Evolutionary conservation across 2,329 filamentous ascomycete genomes (phyloP), one percentile per base, ranked within the genome.

Genomic region (Alternaria triticina): DNA sequence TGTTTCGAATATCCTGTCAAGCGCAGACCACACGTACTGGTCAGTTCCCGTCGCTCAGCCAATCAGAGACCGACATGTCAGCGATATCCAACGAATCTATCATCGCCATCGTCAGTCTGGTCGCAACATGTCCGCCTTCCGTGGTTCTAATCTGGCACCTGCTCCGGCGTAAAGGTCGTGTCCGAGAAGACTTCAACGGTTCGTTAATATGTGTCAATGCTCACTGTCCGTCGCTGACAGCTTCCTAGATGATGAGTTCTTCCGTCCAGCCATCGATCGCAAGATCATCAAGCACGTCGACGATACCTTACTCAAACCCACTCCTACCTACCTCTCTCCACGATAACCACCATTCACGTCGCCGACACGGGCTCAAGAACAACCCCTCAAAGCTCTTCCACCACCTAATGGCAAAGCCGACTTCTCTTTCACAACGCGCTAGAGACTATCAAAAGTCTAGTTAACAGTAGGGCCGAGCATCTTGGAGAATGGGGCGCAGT

Each of bases 361-460:
- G 9, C 5, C 9, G 5, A 6, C 9, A 0, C 5, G 4, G 33
- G 15, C 15, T 0, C 8, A 11, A 11, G 4, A 17, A 40, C 15
- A 3, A 40, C 6, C 8, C 1, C 8, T 10, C 15, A 40, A 17
- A 2, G 15, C 36, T 40, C 15, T 40, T 17, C 36, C 36, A 40
- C 8, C 0, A 40, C 2, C 1, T 10, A 8, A 6, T 5, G 33
- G 33, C 15, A n/a, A 40, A n/a, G 8, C 0, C 4, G 0, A 2
- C 2, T n/a, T 5, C 33, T 40, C 4, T n/a, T 10, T 0, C 33
- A 1, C 15, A 10, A 6, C 4, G 15, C 15, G 5, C 15, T 0
- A 10, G 33, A 40, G 4, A n/a, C 1, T n/a, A 1, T 3, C 30
- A 9, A 36, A 33, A 4, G 30, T 13, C 28, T 4, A 0, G 13